phyloP scores from a whole-genome alignment of 1,284 basidiomycete genomes.

The Tetrapyrgos nigripes region DNA sequence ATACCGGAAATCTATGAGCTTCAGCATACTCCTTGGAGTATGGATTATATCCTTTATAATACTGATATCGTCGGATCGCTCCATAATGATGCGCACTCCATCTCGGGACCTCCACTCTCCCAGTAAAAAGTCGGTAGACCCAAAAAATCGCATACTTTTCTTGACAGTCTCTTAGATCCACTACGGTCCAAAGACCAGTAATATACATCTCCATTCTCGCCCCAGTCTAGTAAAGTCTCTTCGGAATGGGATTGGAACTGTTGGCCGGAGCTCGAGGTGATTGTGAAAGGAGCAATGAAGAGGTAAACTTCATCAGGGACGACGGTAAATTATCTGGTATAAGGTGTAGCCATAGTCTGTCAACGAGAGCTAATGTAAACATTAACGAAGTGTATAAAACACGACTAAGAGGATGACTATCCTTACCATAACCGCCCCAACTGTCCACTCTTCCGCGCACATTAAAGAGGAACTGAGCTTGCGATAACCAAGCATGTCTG shows the following conservation, averaged over 20 bases:
- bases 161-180: too few relatives aligned
- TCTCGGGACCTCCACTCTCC: too few relatives aligned
- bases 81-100: too few relatives aligned
- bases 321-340: neutral
- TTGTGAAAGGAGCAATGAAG: neutral
- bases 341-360: neutral
- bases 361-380: neutral
- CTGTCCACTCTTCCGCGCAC: neutral
- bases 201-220: neutral
- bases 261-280: neutral
- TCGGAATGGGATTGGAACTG: neutral
- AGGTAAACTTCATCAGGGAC: neutral
- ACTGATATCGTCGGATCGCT: too few relatives aligned
- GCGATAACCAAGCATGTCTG: neutral
- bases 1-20: too few relatives aligned
- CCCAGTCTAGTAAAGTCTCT: neutral
- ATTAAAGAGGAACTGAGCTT: neutral
- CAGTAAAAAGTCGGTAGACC: too few relatives aligned
- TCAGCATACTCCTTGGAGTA: too few relatives aligned
- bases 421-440: neutral
- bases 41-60: too few relatives aligned
- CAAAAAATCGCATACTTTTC: too few relatives aligned
- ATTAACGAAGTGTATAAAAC: neutral
- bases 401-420: neutral
- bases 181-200: neutral